Conservation (phyloP, 164 flowering plant genomes). For the Litsea cubeba region DNA sequence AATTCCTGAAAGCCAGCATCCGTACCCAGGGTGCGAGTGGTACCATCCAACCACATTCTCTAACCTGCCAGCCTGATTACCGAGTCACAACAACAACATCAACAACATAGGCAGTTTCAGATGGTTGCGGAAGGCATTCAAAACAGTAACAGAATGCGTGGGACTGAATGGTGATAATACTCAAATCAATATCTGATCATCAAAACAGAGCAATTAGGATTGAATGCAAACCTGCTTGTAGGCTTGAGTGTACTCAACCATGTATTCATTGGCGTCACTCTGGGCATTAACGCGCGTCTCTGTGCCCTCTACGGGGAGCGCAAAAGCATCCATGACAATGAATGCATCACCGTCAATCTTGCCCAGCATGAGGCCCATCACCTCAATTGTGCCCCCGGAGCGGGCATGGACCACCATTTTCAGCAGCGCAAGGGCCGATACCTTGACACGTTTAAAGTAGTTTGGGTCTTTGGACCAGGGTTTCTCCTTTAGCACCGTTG, state of each 20-base stretch:
- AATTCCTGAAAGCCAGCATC: slow-evolving; percentile 97
- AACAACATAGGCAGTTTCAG: background rate
- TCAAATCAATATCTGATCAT: background rate
- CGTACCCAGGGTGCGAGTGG: slow-evolving; percentile 99
- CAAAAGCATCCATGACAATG: slow-evolving; percentile 97
- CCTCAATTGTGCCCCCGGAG: slow-evolving; percentile 95
- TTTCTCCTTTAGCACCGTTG: slow-evolving; percentile 76
- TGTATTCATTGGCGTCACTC: slow-evolving; percentile 98
- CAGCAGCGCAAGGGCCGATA: slow-evolving; percentile 90
- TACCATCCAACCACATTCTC: slow-evolving; percentile 99
- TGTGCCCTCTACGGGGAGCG: slow-evolving; percentile 96
- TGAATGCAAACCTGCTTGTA: slow-evolving; percentile 70
- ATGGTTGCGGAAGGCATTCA: background rate
- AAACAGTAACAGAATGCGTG: no score
- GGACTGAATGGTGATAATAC: background rate
- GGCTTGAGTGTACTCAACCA: slow-evolving; percentile 96
- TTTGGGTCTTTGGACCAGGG: slow-evolving; percentile 90
- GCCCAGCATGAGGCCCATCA: slow-evolving; percentile 99
- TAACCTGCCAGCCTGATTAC: slow-evolving; percentile 75
- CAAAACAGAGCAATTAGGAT: background rate
- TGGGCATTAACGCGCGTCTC: slow-evolving; percentile 99
- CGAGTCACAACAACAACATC: background rate
- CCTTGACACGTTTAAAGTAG: slow-evolving; percentile 89
- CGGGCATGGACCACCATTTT: slow-evolving; percentile 99
- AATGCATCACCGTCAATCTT: slow-evolving; percentile 89